phyloP scores from a whole-genome alignment of 1,139 yeast genomes.

The Geotrichum fermentans region DNA sequence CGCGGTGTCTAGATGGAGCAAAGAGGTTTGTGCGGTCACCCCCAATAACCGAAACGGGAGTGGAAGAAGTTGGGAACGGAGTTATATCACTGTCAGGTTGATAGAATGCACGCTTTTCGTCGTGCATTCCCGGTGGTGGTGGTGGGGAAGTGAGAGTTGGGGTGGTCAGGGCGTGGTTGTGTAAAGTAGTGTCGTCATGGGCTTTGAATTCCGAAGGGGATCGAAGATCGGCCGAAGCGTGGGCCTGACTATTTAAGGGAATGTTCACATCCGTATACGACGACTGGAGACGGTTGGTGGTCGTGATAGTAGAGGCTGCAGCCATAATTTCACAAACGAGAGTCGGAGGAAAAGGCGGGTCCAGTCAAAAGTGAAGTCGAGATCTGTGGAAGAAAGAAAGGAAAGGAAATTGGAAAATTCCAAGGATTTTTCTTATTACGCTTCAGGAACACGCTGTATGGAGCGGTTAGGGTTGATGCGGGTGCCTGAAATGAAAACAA shows the following conservation, averaged over 20 bases:
- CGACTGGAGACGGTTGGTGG: background rate
- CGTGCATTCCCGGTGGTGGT: background rate
- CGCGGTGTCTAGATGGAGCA: slow-evolving; percentile 6
- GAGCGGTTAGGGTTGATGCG: background rate
- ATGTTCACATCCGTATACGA: background rate
- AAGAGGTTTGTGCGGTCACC: slow-evolving; percentile 14
- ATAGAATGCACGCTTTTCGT: background rate
- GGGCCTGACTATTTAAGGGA: background rate
- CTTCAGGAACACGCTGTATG: background rate
- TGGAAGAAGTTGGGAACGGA: slow-evolving; percentile 12
- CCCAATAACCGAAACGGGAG: slow-evolving; percentile 10
- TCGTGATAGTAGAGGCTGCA: slow-evolving; percentile 1
- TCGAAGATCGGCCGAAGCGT: background rate
- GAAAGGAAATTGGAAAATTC: background rate
- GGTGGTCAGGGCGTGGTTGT: background rate
- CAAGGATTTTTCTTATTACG: background rate
- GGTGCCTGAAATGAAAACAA: background rate
- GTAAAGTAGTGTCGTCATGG: background rate
- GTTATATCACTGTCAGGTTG: background rate
- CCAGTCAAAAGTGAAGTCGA: background rate
- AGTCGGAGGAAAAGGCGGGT: background rate
- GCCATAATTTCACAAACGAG: background rate
- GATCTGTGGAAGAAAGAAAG: background rate
- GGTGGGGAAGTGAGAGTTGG: too few species aligned
- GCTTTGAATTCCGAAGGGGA: background rate